Base-by-base conservation (phyloP, 108 stramenopile species). In the Stephanodiscus triporus region DNA sequence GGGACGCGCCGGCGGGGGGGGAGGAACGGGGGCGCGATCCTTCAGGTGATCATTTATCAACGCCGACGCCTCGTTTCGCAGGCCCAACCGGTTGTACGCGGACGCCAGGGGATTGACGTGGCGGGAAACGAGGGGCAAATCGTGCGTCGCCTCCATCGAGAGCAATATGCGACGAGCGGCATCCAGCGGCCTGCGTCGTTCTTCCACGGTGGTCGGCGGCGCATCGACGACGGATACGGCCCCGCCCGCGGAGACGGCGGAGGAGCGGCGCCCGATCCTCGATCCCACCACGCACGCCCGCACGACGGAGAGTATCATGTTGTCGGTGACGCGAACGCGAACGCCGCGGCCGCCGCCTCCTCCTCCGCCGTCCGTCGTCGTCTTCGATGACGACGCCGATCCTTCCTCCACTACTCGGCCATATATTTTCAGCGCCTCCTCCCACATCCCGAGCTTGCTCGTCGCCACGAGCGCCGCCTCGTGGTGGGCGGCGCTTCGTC, bases 401-500 rank as follows among this genome's bases (percentile, higher is more conserved):
- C 32, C 32, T 5, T 5, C 32, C 32, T 75, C 37, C 64, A 86
- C 71, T 3, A 90, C 88, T 30, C 69, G 53, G 48, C 77, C 60
- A 68, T 76, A 93, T 69, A 93, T 91, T 19, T 66, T 75, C 36
- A 93, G 43, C 16, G 89, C 89, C 62, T 82, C 80, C 74, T 87
- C 78, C 89, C 89, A 93, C 61, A 84, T 63, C 40, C 89, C 88
- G 23, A 93, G 60, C 68, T 93, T 93, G 63, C 86, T 84, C 63
- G 87, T 84, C 30, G 92, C 92, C 34, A 89, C 73, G 49, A 93
- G 60, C 22, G 92, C 92, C 29, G 88, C 89, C 66, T 93, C 88
- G 67, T 89, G 79, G 77, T 93, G 92, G 32, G 70, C 75, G 72
- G 84, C 84, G 29, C 69, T 71, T 6, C 89, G 86, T 73, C 75